Evolutionary conservation across 2,329 filamentous ascomycete species (phyloP), one percentile per base, ranked within the genome.

Genomic region (Alternaria gaisen): DNA sequence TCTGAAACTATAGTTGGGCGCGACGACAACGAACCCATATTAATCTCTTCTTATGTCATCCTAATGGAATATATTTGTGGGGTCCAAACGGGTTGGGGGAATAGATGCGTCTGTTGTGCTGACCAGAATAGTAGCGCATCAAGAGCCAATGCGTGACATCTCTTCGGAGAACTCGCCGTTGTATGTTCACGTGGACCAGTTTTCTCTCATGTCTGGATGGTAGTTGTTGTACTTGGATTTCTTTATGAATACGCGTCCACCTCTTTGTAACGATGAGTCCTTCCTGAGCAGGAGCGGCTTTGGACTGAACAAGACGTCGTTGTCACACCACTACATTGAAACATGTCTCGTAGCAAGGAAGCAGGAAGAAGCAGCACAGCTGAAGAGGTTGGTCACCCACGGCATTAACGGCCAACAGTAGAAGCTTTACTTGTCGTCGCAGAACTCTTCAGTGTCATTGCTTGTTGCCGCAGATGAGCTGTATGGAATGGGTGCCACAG

Each of bases 1-100:
- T 20, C 22, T 61, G 54, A 61, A 57, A 61, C 58, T 43, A 57
- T 50, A 28, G 53, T 18, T 26, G 22, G 51, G 58, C 47, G 58
- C 28, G 41, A 52, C 18, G 41, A 48, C 18, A 18, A 38, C 12
- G 34, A 10, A 36, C 16, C 12, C 30, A 32, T 38, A 5, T 30
- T 16, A 26, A 41, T 36, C 20, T 43, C 18, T 40, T n/a, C 34
- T 51, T 20, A 52, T 22, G 38, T 22, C 28, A 30, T 53, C 12
- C 18, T 22, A 30, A 44, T 44, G 30, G 41, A 12, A 26, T 44
- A 14, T 5, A 36, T 16, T 32, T 32, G 26, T 32, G 43, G 53
- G 43, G 53, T 41, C 30, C 10, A 30, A 22, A 50, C 11, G 10
- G 16, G n/a, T 26, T 24, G 12, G 8, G 24, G 18, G 22, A n/a